Evolutionary conservation across 345 rosid species (phyloP).

Genomic region (Cardiospermum halicacabum): DNA sequence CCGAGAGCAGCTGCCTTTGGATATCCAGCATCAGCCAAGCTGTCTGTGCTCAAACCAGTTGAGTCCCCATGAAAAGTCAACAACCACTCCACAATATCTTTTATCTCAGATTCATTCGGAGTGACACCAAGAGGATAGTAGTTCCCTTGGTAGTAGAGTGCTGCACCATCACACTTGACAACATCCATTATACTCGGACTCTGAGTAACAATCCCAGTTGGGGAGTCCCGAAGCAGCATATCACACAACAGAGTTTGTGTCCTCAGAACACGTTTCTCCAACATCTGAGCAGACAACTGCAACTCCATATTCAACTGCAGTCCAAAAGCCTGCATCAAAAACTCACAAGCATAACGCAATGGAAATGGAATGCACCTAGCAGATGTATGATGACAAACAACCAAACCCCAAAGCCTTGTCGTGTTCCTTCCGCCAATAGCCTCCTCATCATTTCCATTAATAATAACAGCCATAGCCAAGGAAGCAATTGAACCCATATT

Average conservation of each 20-base stretch:
- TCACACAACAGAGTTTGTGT: conserved; percentile 94
- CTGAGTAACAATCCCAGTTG: conserved; percentile 88
- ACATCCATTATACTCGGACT: conserved; percentile 96
- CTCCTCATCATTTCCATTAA: conserved; percentile 81
- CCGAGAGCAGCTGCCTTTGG: conserved; percentile 82
- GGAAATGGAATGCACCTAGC: conserved; percentile 88
- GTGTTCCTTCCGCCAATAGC: conserved; percentile 57
- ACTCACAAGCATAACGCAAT: conserved; percentile 94
- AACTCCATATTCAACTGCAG: conserved; percentile 96
- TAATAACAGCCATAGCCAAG: conserved; percentile 84
- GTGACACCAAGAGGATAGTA: conserved; percentile 77
- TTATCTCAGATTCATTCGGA: conserved; percentile 79
- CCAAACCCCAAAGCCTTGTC: conserved; percentile 95
- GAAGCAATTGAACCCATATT: conserved; percentile 96
- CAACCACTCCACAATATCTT: conserved; percentile 86
- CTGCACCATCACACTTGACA: conserved; percentile 92
- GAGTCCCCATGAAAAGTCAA: conserved; percentile 81
- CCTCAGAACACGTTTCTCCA: conserved; percentile 83
- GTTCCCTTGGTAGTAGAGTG: conserved; percentile 80
- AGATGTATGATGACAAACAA: conserved; percentile 97
- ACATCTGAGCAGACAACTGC: conserved; percentile 84
- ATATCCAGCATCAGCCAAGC: conserved; percentile 91
- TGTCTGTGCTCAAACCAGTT: conserved; percentile 92
- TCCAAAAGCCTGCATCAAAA: conserved; percentile 97
- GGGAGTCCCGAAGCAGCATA: conserved; percentile 97